Evolutionary conservation across 169 alveolate species (phyloP).

Genomic region (Eimeria acervulina): DNA sequence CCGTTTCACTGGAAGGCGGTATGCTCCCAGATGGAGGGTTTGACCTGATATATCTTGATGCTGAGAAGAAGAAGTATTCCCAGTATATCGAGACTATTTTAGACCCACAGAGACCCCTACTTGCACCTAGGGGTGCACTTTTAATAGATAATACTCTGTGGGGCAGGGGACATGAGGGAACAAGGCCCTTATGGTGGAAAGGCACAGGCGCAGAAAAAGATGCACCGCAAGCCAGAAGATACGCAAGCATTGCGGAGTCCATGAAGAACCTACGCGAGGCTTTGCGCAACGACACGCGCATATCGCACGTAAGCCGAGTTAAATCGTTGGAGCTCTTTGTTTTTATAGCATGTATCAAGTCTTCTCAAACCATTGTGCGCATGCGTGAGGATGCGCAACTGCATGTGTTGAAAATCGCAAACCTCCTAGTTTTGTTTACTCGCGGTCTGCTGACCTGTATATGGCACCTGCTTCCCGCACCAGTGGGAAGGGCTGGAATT

Average conservation of each 20-base stretch:
- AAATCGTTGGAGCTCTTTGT: not conserved
- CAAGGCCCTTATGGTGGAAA: conserved; percentile 22
- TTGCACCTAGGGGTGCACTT: conserved; percentile 77
- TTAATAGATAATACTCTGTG: conserved; percentile 81
- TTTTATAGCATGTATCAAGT: not conserved
- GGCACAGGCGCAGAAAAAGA: not conserved
- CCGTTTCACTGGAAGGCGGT: not conserved
- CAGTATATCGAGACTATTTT: conserved; percentile 46
- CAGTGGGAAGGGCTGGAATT: not conserved
- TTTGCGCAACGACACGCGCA: conserved; percentile 55
- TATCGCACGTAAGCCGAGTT: conserved; percentile 29
- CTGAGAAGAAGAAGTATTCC: conserved; percentile 79
- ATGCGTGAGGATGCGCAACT: not conserved
- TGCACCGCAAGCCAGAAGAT: conserved; percentile 18
- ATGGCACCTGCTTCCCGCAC: not conserved
- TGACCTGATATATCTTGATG: conserved; percentile 85
- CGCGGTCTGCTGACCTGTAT: not conserved
- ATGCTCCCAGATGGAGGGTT: conserved; percentile 61
- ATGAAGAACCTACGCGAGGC: conserved; percentile 54
- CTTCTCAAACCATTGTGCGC: not conserved
- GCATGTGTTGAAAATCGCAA: not conserved
- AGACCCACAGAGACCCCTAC: conserved; percentile 78
- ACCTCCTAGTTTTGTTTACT: not conserved
- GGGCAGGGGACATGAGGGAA: conserved; percentile 29
- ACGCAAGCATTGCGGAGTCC: conserved; percentile 20